Percentiles rank a stretch among this genome's conserved stretches.
Evolutionary conservation across 495 filamentous ascomycete genomes (phyloP).

Genomic region (Lepidopterella palustris): DNA sequence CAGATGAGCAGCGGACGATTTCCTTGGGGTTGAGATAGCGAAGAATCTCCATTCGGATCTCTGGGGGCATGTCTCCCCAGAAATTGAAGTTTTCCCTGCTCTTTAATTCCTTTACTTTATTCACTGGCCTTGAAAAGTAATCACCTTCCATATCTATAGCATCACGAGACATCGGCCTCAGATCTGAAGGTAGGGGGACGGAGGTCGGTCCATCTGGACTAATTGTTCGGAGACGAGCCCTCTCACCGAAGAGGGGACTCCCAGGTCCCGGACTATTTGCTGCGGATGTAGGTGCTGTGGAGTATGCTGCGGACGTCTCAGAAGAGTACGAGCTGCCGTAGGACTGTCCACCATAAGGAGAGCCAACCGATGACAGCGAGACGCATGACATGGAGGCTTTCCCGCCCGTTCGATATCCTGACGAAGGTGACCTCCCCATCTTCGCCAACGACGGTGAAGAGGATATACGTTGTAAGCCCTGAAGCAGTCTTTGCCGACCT

Average conservation of each 20-base stretch:
- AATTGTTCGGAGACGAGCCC: conserved; percentile 47
- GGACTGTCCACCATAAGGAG: conserved; percentile 45
- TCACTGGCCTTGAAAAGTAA: conserved; percentile 43
- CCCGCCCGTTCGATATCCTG: conserved; percentile 55
- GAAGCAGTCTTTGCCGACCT: conserved; percentile 66
- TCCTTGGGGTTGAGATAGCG: conserved; percentile 71
- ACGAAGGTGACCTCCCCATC: conserved; percentile 51
- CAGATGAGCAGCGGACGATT: conserved; percentile 70
- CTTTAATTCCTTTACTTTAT: conserved; percentile 31
- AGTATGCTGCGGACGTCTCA: conserved; percentile 55
- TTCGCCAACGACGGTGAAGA: conserved; percentile 73
- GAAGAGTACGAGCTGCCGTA: conserved; percentile 53
- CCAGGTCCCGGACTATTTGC: conserved; percentile 46
- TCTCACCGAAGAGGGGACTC: conserved; percentile 38
- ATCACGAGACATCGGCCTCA: conserved; percentile 45
- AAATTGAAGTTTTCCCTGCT: conserved; percentile 56
- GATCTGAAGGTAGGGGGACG: conserved; percentile 59
- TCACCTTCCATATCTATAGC: conserved; percentile 36
- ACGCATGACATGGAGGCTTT: conserved; percentile 81
- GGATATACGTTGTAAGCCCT: conserved; percentile 78
- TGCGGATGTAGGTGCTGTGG: conserved; percentile 57
- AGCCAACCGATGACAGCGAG: conserved; percentile 60
- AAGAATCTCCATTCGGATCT: conserved; percentile 75
- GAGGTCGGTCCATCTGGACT: conserved; percentile 42
- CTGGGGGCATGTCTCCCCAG: conserved; percentile 73